A percentile compares a stretch with the other conserved stretches of the same genome.
These are phyloP conservation scores for Raphanus hybrid DNA, from an alignment of 441 rosid species.

Conservation along the genomic window DNA sequence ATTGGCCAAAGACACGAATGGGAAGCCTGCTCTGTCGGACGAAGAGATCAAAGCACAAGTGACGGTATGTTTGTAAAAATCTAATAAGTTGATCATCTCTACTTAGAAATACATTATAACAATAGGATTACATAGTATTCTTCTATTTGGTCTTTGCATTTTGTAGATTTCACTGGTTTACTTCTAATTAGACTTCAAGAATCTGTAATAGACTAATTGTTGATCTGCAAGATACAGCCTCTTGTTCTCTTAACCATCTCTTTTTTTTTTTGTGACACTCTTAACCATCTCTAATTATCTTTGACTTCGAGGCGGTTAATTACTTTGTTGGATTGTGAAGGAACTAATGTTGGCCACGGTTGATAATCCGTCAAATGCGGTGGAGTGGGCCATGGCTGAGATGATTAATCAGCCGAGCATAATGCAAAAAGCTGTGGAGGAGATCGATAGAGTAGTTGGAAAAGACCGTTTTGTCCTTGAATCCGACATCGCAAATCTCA, in stretches of 20 bases:
- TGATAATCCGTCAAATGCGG: conserved; percentile 53
- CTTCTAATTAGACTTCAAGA: too few species aligned
- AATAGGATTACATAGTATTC: too few species aligned
- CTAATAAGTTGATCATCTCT: too few species aligned
- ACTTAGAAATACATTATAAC: too few species aligned
- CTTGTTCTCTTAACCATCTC: too few species aligned
- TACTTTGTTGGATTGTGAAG: background rate
- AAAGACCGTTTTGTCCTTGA: conserved; percentile 55
- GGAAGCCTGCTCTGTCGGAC: conserved; percentile 43
- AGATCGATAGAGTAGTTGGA: conserved; percentile 51
- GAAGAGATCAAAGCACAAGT: conserved; percentile 63
- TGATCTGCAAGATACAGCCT: too few species aligned
- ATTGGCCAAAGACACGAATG: conserved; percentile 40
- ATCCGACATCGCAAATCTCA: conserved; percentile 45
- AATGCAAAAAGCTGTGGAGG: conserved; percentile 48
- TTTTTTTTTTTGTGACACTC: too few species aligned
- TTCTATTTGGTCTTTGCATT: too few species aligned
- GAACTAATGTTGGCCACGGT: conserved; percentile 46
- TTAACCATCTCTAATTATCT: too few species aligned
- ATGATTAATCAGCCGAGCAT: conserved; percentile 55
- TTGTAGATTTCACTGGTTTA: too few species aligned
- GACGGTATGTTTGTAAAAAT: conserved; percentile 34
- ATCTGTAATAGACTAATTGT: too few species aligned
- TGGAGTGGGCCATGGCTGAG: conserved; percentile 53
- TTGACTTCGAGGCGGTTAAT: too few species aligned